Conservation (phyloP, 2,329 filamentous ascomycete genomes). For the Triangularia setosa region DNA sequence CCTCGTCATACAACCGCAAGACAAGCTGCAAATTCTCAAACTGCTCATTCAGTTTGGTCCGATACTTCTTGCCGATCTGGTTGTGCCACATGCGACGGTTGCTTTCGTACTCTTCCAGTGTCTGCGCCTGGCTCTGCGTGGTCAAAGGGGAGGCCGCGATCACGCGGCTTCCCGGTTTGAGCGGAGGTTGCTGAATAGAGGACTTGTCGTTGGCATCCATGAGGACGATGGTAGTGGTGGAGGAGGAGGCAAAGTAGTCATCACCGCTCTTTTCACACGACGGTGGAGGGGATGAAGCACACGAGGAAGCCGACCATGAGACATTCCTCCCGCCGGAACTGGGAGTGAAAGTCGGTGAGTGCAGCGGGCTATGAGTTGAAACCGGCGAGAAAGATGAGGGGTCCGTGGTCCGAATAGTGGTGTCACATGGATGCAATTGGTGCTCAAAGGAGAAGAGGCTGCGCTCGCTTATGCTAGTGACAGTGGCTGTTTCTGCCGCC, state of each 20-base stretch:
- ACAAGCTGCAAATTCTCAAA: constrained; percentile 20
- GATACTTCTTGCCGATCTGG: constrained; percentile 23
- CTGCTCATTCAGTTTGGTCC: constrained; percentile 20
- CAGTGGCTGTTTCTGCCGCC: not conserved
- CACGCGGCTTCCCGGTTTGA: not conserved
- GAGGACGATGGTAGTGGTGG: not conserved
- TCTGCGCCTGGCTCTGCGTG: not conserved
- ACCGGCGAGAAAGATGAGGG: not conserved
- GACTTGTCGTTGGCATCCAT: not conserved
- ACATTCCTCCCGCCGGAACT: not conserved
- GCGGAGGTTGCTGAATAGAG: not conserved
- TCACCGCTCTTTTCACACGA: not conserved
- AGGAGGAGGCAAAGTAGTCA: not conserved
- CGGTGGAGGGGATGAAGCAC: not conserved
- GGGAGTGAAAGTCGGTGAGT: not conserved
- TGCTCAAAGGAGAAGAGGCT: not conserved
- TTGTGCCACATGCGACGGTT: constrained; percentile 19
- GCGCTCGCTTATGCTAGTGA: not conserved
- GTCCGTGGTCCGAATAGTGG: not conserved
- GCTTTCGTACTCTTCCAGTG: constrained; percentile 1
- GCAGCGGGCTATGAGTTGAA: not conserved
- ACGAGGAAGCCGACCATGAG: not conserved
- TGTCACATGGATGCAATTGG: not conserved
- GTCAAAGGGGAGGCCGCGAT: not conserved
- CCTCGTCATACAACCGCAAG: constrained; percentile 5